Evolutionary conservation across 768 basidiomycete genomes (phyloP).

Genomic region (Russula virescens): DNA sequence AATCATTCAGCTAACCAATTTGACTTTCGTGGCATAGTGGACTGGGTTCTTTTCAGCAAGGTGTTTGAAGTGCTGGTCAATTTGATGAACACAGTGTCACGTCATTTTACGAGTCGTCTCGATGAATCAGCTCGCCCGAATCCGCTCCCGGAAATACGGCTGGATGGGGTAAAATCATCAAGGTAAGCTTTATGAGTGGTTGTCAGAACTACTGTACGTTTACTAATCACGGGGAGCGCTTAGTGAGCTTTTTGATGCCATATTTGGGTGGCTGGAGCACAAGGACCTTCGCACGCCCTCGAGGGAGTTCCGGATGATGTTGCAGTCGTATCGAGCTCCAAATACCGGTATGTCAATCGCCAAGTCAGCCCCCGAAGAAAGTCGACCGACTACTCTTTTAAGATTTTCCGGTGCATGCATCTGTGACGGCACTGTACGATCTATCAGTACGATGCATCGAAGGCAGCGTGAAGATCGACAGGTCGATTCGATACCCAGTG

Average conservation of each 20-base stretch:
- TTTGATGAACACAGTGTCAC: slow-evolving; percentile 38
- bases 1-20: not conserved
- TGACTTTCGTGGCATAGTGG: slow-evolving; percentile 34
- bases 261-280: slow-evolving; percentile 20
- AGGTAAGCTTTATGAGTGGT: slow-evolving; percentile 3
- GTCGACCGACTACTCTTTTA: not conserved
- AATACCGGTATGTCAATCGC: slow-evolving; percentile 9
- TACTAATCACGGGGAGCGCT: not conserved
- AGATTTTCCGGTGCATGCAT: slow-evolving; percentile 21
- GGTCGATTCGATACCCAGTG: slow-evolving; percentile 17
- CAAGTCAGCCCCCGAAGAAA: not conserved
- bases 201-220: not conserved
- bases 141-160: slow-evolving; percentile 18
- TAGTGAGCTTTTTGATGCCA: slow-evolving; percentile 16
- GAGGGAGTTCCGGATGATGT: slow-evolving; percentile 8
- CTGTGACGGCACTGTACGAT: slow-evolving; percentile 18
- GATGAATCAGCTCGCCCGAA: slow-evolving; percentile 23
- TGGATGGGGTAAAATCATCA: slow-evolving; percentile 14
- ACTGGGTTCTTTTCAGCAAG: slow-evolving; percentile 50
- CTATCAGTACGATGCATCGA: slow-evolving; percentile 17
- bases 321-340: slow-evolving; percentile 15
- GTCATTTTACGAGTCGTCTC: slow-evolving; percentile 31
- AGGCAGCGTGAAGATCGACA: slow-evolving; percentile 15
- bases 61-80: slow-evolving; percentile 38
- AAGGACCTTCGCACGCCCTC: slow-evolving; percentile 14